phyloP scores from a whole-genome alignment of 805 yeast genomes.

The Sugiyamaella smithiae region DNA sequence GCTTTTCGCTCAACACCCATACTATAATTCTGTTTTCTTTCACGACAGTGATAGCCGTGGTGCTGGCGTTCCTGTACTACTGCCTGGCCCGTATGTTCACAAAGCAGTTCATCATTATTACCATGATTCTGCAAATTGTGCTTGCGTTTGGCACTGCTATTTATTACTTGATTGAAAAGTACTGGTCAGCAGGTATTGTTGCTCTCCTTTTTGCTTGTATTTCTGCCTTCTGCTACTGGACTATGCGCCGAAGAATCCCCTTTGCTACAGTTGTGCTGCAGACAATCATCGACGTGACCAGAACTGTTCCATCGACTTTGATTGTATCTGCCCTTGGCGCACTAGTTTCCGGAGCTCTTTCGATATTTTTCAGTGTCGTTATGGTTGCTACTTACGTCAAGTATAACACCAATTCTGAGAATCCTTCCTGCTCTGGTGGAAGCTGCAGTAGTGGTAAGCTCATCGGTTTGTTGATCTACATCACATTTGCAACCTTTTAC shows the following conservation, averaged over 20 bases:
- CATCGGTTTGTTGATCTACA: conserved; percentile 67
- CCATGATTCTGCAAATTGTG: conserved; percentile 63
- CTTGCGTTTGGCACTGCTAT: conserved; percentile 75
- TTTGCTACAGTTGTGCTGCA: conserved; percentile 67
- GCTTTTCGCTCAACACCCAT: conserved; percentile 71
- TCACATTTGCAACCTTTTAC: conserved; percentile 79
- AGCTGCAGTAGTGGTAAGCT: conserved; percentile 57
- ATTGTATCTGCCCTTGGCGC: conserved; percentile 60
- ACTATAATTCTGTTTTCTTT: conserved; percentile 70
- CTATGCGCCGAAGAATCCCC: conserved; percentile 67
- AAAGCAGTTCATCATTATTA: conserved; percentile 60
- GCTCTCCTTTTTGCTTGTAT: conserved; percentile 62
- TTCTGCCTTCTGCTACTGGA: conserved; percentile 70
- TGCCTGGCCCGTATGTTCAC: conserved; percentile 64
- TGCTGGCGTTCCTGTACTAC: conserved; percentile 55
- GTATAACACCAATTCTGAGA: conserved; percentile 46
- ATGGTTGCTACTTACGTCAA: conserved; percentile 77
- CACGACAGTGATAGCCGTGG: conserved; percentile 57
- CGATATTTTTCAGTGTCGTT: conserved; percentile 61
- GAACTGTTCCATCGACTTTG: conserved; percentile 65
- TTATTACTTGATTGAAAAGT: conserved; percentile 61
- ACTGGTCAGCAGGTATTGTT: conserved; percentile 79
- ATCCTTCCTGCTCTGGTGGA: conserved; percentile 55
- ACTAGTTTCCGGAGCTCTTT: conserved; percentile 57
- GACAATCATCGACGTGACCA: conserved; percentile 75